phyloP scores from a whole-genome alignment of 352 stramenopile genomes.

The Globisporangium paroecandrum region DNA sequence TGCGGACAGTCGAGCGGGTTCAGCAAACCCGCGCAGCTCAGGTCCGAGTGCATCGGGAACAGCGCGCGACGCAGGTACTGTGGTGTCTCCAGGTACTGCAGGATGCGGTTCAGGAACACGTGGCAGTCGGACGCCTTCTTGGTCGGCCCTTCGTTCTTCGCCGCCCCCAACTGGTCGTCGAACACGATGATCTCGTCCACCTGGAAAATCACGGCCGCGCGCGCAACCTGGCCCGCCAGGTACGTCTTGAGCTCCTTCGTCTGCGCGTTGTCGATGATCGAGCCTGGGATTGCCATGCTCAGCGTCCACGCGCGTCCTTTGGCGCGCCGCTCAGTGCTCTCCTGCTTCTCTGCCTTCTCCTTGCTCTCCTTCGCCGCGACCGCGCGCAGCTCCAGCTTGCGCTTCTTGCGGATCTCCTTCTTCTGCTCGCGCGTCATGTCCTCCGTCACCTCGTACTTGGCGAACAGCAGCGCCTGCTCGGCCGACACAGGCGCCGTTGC shows the following conservation, averaged over 20 bases:
- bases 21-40: slow-evolving; percentile 96
- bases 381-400: slow-evolving; percentile 56
- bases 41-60: slow-evolving; percentile 96
- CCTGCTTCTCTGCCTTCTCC: slow-evolving; percentile 31
- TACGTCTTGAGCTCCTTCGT: slow-evolving; percentile 97
- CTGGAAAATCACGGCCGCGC: slow-evolving; percentile 96
- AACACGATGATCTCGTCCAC: slow-evolving; percentile 99
- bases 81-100: slow-evolving; percentile 98
- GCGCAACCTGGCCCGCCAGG: slow-evolving; percentile 94
- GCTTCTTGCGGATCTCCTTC: slow-evolving; percentile 68
- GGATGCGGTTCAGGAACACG: slow-evolving; percentile 85
- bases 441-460: slow-evolving; percentile 22
- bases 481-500: slow-evolving; percentile 3
- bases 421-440: slow-evolving; percentile 58
- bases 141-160: slow-evolving; percentile 39
- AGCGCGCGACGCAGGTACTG: slow-evolving; percentile 97
- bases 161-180: slow-evolving; percentile 90
- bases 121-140: slow-evolving; percentile 76
- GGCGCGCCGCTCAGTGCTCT: slow-evolving; percentile 36
- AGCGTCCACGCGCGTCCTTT: slow-evolving; percentile 89
- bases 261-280: slow-evolving; percentile 96
- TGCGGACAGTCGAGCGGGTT: slow-evolving; percentile 96
- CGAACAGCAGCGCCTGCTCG: slow-evolving; percentile 11
- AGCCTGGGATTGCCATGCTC: slow-evolving; percentile 95
- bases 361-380: slow-evolving; percentile 29